Evolutionary conservation across 352 stramenopile species (phyloP), one percentile per base, ranked within the genome.

Genomic region (Pythium oligandrum): DNA sequence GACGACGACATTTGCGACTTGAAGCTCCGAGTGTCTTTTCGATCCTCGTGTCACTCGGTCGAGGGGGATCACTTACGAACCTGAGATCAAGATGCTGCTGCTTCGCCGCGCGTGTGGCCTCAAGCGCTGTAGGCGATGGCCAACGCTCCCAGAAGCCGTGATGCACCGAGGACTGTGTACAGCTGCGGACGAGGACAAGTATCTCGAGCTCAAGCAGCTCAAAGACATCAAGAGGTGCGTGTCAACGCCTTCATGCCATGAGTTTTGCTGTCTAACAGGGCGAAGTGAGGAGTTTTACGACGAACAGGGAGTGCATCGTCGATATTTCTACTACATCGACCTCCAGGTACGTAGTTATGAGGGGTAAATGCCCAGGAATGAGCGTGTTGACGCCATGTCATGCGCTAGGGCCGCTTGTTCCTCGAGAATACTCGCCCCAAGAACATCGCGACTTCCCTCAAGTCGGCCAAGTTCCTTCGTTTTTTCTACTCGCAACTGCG

Each of bases 301-400:
- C n/a, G 32, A 47, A 33, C 80, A 93, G 38, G 75, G 59, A 11
- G 53, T 78, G 6, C 64, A 78, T 31, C 72, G 78, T 37, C 64
- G 76, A 48, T 93, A 93, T 49, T 93, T 93, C 64, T 93, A 93
- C 60, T 89, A 91, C 59, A 70, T 93, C 43, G 83, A 93, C 53
- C 59, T 93, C 31, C 83, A 93, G 66, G 78, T 89, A 35, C 3
- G 43, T 31, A 10, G 17, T 53, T 48, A 10, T 33, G 6, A 26
- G 17, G 17, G 17, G 17, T 26, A 26, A 26, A 26, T 26, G 17
- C 17, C 0, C 17, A 26, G 17, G 17, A 26, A 26, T 26, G 17
- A 0, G 17, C 17, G 17, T 26, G 17, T 26, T 26, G 17, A 26
- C 17, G 17, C 17, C 17, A 10, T 40, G 1, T 12, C 34, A 9